Evolutionary conservation across 768 basidiomycete species (phyloP), one percentile per base, ranked within the genome.

Genomic region (Amanita jacksonii): DNA sequence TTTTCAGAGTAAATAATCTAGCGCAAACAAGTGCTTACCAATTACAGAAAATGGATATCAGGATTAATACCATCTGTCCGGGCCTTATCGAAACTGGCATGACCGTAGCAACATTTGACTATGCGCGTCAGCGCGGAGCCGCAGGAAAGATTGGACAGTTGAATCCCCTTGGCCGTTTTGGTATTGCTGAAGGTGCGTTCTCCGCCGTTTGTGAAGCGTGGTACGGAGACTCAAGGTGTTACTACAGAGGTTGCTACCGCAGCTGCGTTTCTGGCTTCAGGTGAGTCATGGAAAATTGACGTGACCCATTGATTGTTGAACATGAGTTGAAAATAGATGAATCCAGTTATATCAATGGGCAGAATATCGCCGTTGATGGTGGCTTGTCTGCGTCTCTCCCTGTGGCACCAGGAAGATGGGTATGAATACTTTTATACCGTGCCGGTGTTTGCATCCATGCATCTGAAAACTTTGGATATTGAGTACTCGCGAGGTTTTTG

Each of bases 21-120:
- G 92, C 89, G 6, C 77, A 88, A 56, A 92, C 85, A 3, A 69
- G 79, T 8, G 76, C 79, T 4, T 87, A 82, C 59, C 85, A 90
- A 59, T 72, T 94, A 18, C 73, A 81, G 51, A 82, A 73, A 57
- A 81, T 79, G 1, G 84, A 90, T 61, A 74, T 97, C 51, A 85
- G 93, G 34, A 82, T 96, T 50, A 94, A 91, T 61, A 70, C 81
- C 34, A 79, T 96, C 52, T 93, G 90, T 56, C 93, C 93, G 4
- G 92, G 91, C 10, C 64, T 96, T 46, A 90, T 96, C 55, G 86
- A 94, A 66, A 97, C 92, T 7, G 85, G 81, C 39, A 96, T 97
- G 89, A 93, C 93, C 2, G 65, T 62, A 38, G 56, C 52, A n/a
- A 72, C 81, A 24, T 97, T 97, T 54, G 77, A 85, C 20, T 72